Base-by-base conservation (phyloP, 805 yeast genomes). In the Phaffomyces opuntiae region DNA sequence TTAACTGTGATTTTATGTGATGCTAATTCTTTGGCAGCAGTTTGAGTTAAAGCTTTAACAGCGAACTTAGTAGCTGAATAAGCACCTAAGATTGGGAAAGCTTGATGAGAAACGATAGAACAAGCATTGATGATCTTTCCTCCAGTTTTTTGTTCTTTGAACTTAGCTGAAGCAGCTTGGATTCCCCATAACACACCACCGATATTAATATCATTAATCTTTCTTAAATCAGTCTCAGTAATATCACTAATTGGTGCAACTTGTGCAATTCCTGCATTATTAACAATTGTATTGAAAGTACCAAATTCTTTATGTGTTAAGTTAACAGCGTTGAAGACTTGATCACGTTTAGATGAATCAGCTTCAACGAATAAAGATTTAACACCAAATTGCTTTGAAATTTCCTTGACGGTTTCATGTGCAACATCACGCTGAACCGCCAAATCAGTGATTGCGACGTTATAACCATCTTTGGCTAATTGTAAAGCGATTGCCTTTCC, bases 401-500 rank as follows among this genome's bases (percentile, higher is more conserved):
- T 51, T 33, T 53, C 59, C 17, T 56, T 39, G 7, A 57, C 54
- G 2, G 60, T 52, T 19, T 49, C 53, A 31, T 45, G 29, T 2
- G 66, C 66, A 14, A 44, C 46, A 0, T 43, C 45, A 34, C 47
- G 49, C 48, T 63, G 64, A 12, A 26, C 16, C 12, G 60, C 49
- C 34, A 61, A 39, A 47, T 61, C 63, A 2, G 61, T 55, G 43
- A 61, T 55, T 16, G 63, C 63, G 25, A 61, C 56, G 38, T 57
- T 51, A 62, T 87, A 81, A 3, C 95, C 95, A 52, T 74, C 78
- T 44, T 69, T 64, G 13, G 96, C 96, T 59, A 89, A 73, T 65
- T 88, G 95, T 29, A 69, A 59, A 5, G 95, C 82, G 60, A 76
- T 88, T 59, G 87, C 90, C 59, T 82, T 84, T 38, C 96, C 96